Evolutionary conservation across 2,329 filamentous ascomycete genomes (phyloP).

Genomic region (Colletotrichum trifolii): DNA sequence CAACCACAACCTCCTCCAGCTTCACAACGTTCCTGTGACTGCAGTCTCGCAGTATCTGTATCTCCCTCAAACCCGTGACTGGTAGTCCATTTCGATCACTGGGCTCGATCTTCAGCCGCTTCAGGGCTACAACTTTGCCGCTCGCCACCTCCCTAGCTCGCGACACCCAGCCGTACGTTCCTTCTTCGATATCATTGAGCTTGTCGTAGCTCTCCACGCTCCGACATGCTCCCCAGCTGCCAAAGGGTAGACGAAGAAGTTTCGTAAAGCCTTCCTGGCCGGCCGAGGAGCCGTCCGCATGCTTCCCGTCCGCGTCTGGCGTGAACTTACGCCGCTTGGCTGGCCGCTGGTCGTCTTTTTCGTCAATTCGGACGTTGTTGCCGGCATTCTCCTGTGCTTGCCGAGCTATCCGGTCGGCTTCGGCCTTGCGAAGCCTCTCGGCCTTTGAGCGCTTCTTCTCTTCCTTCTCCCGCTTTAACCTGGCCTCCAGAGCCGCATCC

Average conservation of each 20-base stretch:
- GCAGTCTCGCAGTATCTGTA: conserved; percentile 87
- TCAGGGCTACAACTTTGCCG: conserved; percentile 87
- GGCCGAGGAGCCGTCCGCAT: conserved; percentile 39
- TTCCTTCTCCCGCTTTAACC: conserved; percentile 84
- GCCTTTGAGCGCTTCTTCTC: conserved; percentile 87
- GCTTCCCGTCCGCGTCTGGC: conserved; percentile 48
- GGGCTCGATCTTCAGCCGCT: conserved; percentile 90
- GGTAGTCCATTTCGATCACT: conserved; percentile 81
- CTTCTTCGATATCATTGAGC: conserved; percentile 97
- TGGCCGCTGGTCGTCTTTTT: conserved; percentile 56
- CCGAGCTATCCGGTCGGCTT: conserved; percentile 56
- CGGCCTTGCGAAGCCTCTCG: conserved; percentile 79
- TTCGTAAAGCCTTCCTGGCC: conserved; percentile 53
- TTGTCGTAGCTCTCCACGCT: conserved; percentile 91
- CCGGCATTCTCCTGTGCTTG: conserved; percentile 28
- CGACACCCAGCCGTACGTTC: conserved; percentile 94
- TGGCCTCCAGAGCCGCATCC: conserved; percentile 78
- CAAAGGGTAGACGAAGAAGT: conserved; percentile 77
- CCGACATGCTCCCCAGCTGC: conserved; percentile 75
- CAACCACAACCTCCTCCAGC: conserved; percentile 86
- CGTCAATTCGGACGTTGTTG: conserved; percentile 41
- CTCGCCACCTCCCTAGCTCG: conserved; percentile 80
- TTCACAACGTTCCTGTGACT: conserved; percentile 85
- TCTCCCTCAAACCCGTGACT: conserved; percentile 92
- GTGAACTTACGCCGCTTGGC: conserved; percentile 72